Conservation (phyloP, 73 alveolate genomes). For the Uronychia binucleata region DNA sequence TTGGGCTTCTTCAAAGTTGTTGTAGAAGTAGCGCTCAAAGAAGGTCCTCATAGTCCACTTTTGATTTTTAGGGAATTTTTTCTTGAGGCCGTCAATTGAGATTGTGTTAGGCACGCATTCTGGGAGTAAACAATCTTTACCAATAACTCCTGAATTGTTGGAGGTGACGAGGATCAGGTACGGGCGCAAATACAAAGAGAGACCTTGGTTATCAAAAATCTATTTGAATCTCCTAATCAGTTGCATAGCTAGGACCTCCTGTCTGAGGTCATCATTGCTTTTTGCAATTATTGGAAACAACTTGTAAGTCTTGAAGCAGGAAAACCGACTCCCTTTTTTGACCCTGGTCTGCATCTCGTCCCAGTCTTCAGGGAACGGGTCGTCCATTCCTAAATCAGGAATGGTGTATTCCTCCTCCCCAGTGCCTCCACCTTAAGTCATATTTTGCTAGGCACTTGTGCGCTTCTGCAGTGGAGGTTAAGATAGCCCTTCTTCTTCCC, state of each 20-base stretch:
- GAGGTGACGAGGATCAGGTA: slow-evolving; percentile 95
- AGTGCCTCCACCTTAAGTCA: background rate
- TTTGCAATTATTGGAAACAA: slow-evolving; percentile 90
- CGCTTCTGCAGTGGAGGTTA: background rate
- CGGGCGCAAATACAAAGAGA: slow-evolving; percentile 89
- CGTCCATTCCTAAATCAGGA: slow-evolving; percentile 63
- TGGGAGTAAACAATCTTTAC: background rate
- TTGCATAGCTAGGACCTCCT: slow-evolving; percentile 97
- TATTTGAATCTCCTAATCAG: slow-evolving; percentile 82
- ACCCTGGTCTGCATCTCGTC: slow-evolving; percentile 61
- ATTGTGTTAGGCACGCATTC: slow-evolving; percentile 96
- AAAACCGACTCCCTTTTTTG: slow-evolving; percentile 71
- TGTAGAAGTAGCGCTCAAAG: slow-evolving; percentile 80
- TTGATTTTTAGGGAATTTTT: slow-evolving; percentile 69
- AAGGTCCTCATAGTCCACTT: slow-evolving; percentile 81
- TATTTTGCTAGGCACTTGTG: background rate
- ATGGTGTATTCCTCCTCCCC: slow-evolving; percentile 10
- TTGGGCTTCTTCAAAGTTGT: slow-evolving; percentile 93
- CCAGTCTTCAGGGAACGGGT: slow-evolving; percentile 93
- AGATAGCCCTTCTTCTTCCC: background rate
- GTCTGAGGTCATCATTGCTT: slow-evolving; percentile 97
- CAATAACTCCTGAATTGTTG: slow-evolving; percentile 89
- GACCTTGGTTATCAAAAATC: slow-evolving; percentile 82
- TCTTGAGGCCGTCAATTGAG: slow-evolving; percentile 95
- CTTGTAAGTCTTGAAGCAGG: slow-evolving; percentile 76